phyloP scores from a whole-genome alignment of 352 stramenopile species.

The Achlya hypogyna region DNA sequence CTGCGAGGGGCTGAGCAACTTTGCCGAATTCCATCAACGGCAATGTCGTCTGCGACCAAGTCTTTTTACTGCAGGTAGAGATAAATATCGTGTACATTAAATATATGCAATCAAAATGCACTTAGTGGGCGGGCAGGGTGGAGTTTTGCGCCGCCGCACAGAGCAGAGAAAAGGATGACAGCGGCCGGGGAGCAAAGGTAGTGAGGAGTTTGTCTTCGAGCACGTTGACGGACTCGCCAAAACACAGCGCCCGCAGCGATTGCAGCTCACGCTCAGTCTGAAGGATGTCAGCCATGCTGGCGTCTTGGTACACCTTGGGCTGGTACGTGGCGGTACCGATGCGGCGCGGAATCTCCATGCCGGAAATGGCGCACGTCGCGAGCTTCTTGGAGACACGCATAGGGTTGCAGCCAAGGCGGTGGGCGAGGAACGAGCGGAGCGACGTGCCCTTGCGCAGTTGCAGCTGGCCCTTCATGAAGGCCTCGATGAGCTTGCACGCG shows the following conservation, averaged over 20 bases:
- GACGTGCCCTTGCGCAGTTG: conserved; percentile 76
- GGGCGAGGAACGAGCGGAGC: conserved; percentile 79
- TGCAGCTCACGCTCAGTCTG: neutral
- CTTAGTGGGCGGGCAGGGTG: neutral
- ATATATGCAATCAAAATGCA: neutral
- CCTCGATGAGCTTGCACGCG: conserved; percentile 72
- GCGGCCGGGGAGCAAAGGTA: neutral
- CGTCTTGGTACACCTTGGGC: neutral
- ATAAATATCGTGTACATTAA: neutral
- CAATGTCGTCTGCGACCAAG: too few relatives aligned
- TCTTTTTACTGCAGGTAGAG: too few relatives aligned
- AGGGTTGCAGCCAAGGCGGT: conserved; percentile 86
- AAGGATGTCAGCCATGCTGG: neutral
- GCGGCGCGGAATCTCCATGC: neutral
- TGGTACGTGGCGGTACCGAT: conserved; percentile 5
- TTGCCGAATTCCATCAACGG: too few relatives aligned
- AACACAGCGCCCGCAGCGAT: neutral
- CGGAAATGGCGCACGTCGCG: conserved; percentile 22
- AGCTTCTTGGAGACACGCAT: conserved; percentile 95
- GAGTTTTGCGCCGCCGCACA: neutral
- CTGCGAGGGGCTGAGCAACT: too few relatives aligned
- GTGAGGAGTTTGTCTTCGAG: neutral
- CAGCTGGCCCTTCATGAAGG: conserved; percentile 77
- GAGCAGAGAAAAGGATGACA: neutral
- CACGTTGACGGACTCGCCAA: neutral